These are phyloP conservation scores for Puccinia polysora DNA, from an alignment of 1,284 basidiomycete species.

Conservation along the genomic window DNA sequence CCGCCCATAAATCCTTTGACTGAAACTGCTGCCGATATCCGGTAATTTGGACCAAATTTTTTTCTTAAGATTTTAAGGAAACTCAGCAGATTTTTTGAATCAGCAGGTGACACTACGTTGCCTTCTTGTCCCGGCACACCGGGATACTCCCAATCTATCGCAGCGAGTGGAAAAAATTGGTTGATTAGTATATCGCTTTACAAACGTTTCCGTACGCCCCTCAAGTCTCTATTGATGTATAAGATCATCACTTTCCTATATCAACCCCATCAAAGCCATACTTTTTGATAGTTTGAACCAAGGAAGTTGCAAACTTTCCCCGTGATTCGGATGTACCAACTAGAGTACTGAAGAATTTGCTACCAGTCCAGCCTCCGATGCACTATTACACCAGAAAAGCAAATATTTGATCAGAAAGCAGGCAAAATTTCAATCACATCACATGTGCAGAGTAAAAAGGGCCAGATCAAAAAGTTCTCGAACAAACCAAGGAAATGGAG, in stretches of 20 bases:
- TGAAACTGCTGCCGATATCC: slow-evolving; percentile 40
- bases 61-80: slow-evolving; percentile 28
- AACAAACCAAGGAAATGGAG: slow-evolving; percentile 38
- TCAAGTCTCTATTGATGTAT: background rate
- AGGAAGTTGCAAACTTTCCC: slow-evolving; percentile 13
- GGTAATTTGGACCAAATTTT: slow-evolving; percentile 1
- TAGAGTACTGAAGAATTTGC: slow-evolving; percentile 25
- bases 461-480: too few species aligned
- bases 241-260: slow-evolving; percentile 10
- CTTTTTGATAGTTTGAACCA: slow-evolving; percentile 20
- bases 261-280: slow-evolving; percentile 36
- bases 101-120: slow-evolving; percentile 15
- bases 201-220: background rate
- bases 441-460: background rate
- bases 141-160: slow-evolving; percentile 41
- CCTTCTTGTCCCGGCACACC: slow-evolving; percentile 16
- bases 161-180: background rate
- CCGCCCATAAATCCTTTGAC: slow-evolving; percentile 28
- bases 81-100: slow-evolving; percentile 23
- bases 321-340: slow-evolving; percentile 17
- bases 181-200: background rate
- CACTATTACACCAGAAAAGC: slow-evolving; percentile 13
- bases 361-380: slow-evolving; percentile 41
- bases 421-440: background rate
- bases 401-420: background rate